These are phyloP conservation scores for Boletus insuetus DNA, from an alignment of 768 basidiomycete genomes.

Conservation along the genomic window DNA sequence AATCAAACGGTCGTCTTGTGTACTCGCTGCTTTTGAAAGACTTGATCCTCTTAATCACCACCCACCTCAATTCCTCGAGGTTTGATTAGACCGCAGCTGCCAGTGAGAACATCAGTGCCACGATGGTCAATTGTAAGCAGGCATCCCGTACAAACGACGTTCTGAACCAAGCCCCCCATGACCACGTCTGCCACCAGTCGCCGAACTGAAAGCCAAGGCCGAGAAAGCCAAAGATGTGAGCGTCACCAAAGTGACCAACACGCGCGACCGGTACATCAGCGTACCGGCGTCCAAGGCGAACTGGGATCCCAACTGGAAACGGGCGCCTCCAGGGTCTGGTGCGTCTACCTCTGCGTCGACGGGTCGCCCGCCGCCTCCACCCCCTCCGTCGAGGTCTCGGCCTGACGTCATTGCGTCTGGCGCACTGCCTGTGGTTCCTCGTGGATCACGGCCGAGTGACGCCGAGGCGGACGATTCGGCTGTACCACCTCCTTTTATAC, in stretches of 20 bases:
- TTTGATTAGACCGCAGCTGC: neutral
- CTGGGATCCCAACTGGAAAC: conserved; percentile 57
- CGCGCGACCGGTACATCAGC: conserved; percentile 56
- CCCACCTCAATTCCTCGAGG: neutral
- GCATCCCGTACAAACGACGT: neutral
- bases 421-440: conserved; percentile 13
- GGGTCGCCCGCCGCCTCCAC: conserved; percentile 17
- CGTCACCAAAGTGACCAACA: conserved; percentile 49
- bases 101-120: neutral
- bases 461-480: neutral
- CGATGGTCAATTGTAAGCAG: conserved; percentile 33
- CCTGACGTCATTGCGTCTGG: conserved; percentile 9
- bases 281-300: conserved; percentile 57
- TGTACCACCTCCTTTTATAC: conserved; percentile 14
- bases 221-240: conserved; percentile 56
- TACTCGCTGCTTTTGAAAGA: neutral
- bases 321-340: conserved; percentile 33
- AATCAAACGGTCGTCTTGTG: neutral
- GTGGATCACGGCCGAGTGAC: conserved; percentile 10
- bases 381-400: conserved; percentile 35
- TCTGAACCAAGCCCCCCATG: conserved; percentile 2
- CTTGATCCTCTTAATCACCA: neutral
- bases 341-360: conserved; percentile 31
- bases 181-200: conserved; percentile 37
- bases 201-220: conserved; percentile 67